Evolutionary conservation across 768 basidiomycete species (phyloP).

Genomic region (Asterophora lycoperdoides): DNA sequence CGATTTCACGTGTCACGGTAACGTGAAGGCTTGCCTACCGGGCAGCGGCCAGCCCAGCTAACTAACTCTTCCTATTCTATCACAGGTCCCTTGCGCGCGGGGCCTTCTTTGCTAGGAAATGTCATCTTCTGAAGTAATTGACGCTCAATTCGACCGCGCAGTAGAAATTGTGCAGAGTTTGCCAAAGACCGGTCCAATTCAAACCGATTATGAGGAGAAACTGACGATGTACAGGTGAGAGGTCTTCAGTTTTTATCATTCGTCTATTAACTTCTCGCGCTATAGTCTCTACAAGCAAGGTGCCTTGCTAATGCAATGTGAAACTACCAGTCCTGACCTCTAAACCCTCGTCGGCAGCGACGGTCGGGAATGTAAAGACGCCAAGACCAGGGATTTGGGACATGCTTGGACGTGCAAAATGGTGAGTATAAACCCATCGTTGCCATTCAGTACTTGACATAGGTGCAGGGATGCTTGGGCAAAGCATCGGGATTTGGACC

Average conservation of each 20-base stretch:
- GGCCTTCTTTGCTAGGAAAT: constrained; percentile 26
- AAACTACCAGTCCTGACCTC: constrained; percentile 4
- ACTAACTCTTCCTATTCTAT: background rate
- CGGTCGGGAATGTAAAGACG: constrained; percentile 79
- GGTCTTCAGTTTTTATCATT: background rate
- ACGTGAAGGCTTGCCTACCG: too few relatives aligned
- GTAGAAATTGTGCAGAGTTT: constrained; percentile 92
- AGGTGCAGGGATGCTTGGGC: constrained; percentile 86
- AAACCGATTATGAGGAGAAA: constrained; percentile 95
- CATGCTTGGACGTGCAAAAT: constrained; percentile 90
- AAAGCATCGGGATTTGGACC: constrained; percentile 79
- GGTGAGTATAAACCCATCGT: constrained; percentile 43
- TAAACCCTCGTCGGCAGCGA: constrained; percentile 42
- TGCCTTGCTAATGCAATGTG: constrained; percentile 25
- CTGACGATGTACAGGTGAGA: constrained; percentile 85
- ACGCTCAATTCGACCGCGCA: constrained; percentile 87
- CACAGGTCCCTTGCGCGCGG: constrained; percentile 3
- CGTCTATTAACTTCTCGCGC: constrained; percentile 10
- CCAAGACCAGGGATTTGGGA: constrained; percentile 85
- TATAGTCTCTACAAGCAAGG: constrained; percentile 90
- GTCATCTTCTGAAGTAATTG: constrained; percentile 65
- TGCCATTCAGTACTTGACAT: constrained; percentile 6
- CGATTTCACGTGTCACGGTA: too few relatives aligned
- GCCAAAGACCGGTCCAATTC: constrained; percentile 92
- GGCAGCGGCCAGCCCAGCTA: too few relatives aligned